Conservation (phyloP, 2,329 filamentous ascomycete genomes). For the Cordyceps cicadae region DNA sequence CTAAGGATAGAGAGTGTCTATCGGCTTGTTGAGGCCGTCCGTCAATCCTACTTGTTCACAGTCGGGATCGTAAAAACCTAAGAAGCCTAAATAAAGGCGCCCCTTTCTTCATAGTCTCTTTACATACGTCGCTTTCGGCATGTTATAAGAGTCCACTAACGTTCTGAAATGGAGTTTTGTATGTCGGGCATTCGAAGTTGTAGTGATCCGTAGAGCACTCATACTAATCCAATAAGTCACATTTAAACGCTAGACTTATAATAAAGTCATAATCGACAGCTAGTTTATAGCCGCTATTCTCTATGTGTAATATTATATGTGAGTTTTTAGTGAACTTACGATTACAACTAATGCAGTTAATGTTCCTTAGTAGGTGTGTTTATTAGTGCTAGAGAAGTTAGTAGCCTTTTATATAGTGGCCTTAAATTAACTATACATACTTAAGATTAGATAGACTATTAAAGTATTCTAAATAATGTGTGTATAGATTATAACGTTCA, state of each 20-base stretch:
- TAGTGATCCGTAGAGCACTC: conserved; percentile 13
- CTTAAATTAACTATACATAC: conserved; percentile 8
- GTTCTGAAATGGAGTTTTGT: conserved; percentile 2
- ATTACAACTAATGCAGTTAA: conserved; percentile 16
- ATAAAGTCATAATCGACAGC: conserved; percentile 10
- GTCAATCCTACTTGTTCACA: not conserved
- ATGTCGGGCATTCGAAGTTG: conserved; percentile 16
- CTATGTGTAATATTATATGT: conserved; percentile 19
- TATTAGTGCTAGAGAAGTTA: conserved; percentile 15
- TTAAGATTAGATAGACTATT: conserved; percentile 12
- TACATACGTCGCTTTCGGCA: conserved; percentile 17
- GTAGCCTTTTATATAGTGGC: not conserved
- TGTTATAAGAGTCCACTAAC: conserved; percentile 20
- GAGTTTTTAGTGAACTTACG: conserved; percentile 15
- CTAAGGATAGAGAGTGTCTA: not conserved
- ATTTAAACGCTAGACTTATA: conserved; percentile 10
- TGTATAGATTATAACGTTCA: no score
- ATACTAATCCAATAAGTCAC: conserved; percentile 13
- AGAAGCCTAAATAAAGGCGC: not conserved
- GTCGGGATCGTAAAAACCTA: not conserved
- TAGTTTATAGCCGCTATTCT: conserved; percentile 16
- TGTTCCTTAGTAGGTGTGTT: conserved; percentile 10
- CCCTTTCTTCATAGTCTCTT: conserved; percentile 3
- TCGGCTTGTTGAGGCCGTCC: not conserved
- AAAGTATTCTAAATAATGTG: no score